Evolutionary conservation across 768 basidiomycete species (phyloP).

Genomic region (Tephrocybe sp.): DNA sequence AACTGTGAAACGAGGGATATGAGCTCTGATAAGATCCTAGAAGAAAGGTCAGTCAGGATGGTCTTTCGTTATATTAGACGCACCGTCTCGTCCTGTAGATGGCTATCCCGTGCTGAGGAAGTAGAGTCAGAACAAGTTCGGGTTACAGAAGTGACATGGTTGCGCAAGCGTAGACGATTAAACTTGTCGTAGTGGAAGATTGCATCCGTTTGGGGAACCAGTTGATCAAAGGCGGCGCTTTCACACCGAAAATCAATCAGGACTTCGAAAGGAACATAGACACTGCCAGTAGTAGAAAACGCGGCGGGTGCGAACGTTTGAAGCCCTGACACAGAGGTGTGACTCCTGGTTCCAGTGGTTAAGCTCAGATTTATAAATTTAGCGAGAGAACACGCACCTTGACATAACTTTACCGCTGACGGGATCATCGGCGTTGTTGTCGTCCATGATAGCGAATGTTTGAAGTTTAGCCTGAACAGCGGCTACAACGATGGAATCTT

Average conservation of each 20-base stretch:
- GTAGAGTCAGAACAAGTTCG: conserved; percentile 38
- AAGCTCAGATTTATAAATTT: background rate
- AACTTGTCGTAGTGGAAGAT: conserved; percentile 91
- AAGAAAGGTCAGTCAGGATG: conserved; percentile 1
- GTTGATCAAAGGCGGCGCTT: conserved; percentile 79
- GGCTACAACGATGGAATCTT: conserved; percentile 68
- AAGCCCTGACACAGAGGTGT: conserved; percentile 73
- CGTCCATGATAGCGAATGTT: conserved; percentile 80
- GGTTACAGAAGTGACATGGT: conserved; percentile 57
- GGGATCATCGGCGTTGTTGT: conserved; percentile 74
- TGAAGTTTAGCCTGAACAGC: conserved; percentile 81
- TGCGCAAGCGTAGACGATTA: conserved; percentile 85
- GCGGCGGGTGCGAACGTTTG: conserved; percentile 83
- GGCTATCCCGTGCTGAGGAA: conserved; percentile 34
- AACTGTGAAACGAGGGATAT: conserved; percentile 86
- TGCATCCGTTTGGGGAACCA: conserved; percentile 88
- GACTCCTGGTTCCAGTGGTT: conserved; percentile 53
- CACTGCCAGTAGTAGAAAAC: conserved; percentile 39
- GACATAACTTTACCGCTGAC: conserved; percentile 85
- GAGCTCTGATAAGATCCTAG: conserved; percentile 80
- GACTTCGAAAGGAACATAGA: conserved; percentile 85
- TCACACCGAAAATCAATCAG: conserved; percentile 84
- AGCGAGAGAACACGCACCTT: conserved; percentile 46
- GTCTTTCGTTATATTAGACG: conserved; percentile 18
- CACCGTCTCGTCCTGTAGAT: conserved; percentile 68